Base-by-base conservation (phyloP, 2,329 filamentous ascomycete genomes). In the Cercospora canescens region DNA sequence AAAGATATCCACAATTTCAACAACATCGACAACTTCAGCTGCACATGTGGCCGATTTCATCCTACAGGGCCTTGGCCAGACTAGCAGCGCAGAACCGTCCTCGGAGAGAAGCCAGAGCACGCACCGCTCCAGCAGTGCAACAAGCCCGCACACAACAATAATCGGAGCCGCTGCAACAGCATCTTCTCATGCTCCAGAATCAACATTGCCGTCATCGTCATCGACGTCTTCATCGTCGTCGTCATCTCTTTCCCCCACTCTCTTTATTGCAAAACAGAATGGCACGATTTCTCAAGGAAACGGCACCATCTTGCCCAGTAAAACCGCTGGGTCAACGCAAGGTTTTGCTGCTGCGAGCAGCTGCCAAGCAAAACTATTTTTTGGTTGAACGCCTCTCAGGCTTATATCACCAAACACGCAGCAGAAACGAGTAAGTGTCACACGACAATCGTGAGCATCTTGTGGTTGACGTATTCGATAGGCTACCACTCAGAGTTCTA, bases 361-460 rank as follows among this genome's bases (percentile, higher is more conserved):
- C 26, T 68, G 66, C 48, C 59, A 66, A 35, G 32, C 54, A 34
- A 63, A 64, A 7, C 32, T 68, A 11, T 68, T 60, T 26, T 35
- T 55, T 68, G 63, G 63, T 30, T 50, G 4, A 50, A 50, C 16
- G 45, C 45, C 6, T 50, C 45, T 28, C 45, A 21, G 18, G 12
- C 21, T 2, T 50, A 50, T 21, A 14, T 50, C 11, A 50, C 18
- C 24, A 18, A 66, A 21, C n/a, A 26, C 28, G 35, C 54, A 16
- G 65, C 66, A 12, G 48, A 56, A 52, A 18, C 32, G 7, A 60
- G 63, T 48, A 59, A 59, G 63, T 66, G 7, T 55, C n/a, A 9
- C 11, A 50, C 21, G 5, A 26, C 24, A 1, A 7, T 50, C 24
- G 45, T 11, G 24, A 14, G 24, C 18, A 12, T 50, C 21, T 50